A percentile compares a stretch with the other conserved stretches of the same genome.
Evolutionary conservation across 1,284 basidiomycete species (phyloP).

Genomic region (Dichomitus squalens): DNA sequence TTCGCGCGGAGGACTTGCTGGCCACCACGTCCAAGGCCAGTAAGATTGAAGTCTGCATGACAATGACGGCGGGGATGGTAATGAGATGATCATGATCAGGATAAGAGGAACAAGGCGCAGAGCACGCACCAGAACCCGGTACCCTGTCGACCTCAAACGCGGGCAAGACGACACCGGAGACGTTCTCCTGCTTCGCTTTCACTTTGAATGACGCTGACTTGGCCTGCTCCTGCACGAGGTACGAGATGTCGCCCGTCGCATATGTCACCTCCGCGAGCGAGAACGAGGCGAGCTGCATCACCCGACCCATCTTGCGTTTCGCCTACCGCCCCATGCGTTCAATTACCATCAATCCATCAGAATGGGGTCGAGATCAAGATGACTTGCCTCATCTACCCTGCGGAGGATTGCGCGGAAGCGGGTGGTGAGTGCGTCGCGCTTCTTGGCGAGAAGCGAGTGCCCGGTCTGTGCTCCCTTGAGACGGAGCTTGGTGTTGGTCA

Average conservation of each 20-base stretch:
- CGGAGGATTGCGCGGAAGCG: slow-evolving; percentile 88
- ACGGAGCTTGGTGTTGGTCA: slow-evolving; percentile 92
- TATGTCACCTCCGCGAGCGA: slow-evolving; percentile 99
- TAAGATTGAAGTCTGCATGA: slow-evolving; percentile 90
- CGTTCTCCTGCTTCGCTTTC: slow-evolving; percentile 96
- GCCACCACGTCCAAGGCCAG: slow-evolving; percentile 96
- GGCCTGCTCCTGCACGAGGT: slow-evolving; percentile 90
- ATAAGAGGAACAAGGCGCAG: neutral
- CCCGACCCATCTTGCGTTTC: slow-evolving; percentile 98
- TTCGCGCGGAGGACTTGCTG: slow-evolving; percentile 94
- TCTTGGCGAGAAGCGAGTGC: slow-evolving; percentile 96
- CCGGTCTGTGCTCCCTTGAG: slow-evolving; percentile 98
- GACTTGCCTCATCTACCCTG: slow-evolving; percentile 90
- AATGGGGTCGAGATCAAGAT: neutral
- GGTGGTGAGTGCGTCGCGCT: slow-evolving; percentile 93
- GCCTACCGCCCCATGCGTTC: slow-evolving; percentile 55
- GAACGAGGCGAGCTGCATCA: slow-evolving; percentile 98
- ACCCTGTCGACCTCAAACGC: slow-evolving; percentile 92
- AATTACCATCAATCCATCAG: neutral
- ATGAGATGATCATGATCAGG: neutral
- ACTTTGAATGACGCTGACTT: slow-evolving; percentile 94
- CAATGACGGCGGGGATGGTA: neutral
- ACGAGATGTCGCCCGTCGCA: slow-evolving; percentile 95
- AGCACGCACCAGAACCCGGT: slow-evolving; percentile 71
- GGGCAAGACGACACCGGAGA: slow-evolving; percentile 96